Conservation (phyloP, 305 asterid species). For the Salvia sclarea region DNA sequence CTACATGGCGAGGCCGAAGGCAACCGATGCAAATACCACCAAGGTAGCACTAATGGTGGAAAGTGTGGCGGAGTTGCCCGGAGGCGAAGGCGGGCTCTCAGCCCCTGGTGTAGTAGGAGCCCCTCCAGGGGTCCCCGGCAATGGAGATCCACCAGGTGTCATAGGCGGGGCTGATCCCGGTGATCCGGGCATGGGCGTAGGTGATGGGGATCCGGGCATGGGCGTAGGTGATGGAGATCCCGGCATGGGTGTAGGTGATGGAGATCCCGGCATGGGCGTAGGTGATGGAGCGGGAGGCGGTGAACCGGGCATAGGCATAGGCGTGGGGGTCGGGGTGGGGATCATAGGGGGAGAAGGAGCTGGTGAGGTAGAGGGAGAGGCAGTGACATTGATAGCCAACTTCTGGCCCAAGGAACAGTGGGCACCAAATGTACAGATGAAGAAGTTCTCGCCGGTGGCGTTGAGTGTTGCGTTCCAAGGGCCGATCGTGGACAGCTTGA, state of each 20-base stretch:
- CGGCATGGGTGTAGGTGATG: conserved; percentile 14
- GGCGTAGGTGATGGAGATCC: conserved; percentile 13
- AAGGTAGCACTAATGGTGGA: conserved; percentile 5
- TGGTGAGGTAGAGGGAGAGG: conserved; percentile 26
- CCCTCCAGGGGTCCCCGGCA: conserved; percentile 22
- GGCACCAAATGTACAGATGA: conserved; percentile 58
- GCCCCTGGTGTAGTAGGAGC: conserved; percentile 8
- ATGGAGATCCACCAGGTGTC: conserved; percentile 29
- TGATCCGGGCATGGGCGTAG: not conserved
- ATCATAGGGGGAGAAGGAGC: conserved; percentile 19
- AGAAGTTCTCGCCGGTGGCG: conserved; percentile 45
- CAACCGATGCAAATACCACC: conserved; percentile 25
- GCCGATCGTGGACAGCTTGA: conserved; percentile 38
- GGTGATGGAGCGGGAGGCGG: conserved; percentile 31
- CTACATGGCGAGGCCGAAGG: conserved; percentile 36
- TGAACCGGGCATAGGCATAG: too few species aligned
- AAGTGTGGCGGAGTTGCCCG: conserved; percentile 32
- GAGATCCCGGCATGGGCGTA: not conserved
- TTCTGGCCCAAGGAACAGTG: conserved; percentile 66
- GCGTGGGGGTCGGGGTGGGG: conserved; percentile 4
- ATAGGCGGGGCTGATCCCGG: not conserved
- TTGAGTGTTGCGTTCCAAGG: conserved; percentile 50
- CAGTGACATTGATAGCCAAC: conserved; percentile 52
- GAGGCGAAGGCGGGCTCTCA: too few species aligned
- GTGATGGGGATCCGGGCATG: not conserved